Evolutionary conservation across 179 eudicot genomes (phyloP).

Genomic region (Gypsophila paniculata): DNA sequence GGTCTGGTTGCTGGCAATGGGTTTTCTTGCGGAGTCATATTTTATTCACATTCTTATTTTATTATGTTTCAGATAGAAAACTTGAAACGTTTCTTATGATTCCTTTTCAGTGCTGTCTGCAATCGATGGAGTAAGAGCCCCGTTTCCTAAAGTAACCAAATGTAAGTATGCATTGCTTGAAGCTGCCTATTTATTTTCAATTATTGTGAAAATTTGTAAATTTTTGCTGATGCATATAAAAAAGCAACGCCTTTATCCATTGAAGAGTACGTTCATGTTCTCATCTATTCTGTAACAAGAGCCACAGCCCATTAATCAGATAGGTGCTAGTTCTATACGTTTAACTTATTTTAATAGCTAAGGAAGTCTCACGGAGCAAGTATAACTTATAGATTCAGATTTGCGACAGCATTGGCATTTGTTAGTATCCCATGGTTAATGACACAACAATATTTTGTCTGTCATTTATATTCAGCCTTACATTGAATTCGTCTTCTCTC

Average conservation of each 20-base stretch:
- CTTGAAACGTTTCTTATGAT: not conserved
- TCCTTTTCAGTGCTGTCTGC: slow-evolving; percentile 47
- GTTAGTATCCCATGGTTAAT: too few relatives aligned
- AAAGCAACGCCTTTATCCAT: not conserved
- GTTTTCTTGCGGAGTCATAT: not conserved
- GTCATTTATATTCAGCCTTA: too few relatives aligned
- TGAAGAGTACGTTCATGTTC: not conserved
- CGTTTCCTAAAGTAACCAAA: slow-evolving; percentile 51
- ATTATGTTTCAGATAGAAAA: not conserved
- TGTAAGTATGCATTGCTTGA: slow-evolving; percentile 32
- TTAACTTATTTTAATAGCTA: too few relatives aligned
- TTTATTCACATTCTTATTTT: not conserved
- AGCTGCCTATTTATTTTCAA: not conserved
- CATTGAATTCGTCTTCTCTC: too few relatives aligned
- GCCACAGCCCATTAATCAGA: not conserved
- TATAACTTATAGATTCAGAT: too few relatives aligned
- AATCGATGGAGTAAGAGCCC: slow-evolving; percentile 58
- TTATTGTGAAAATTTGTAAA: not conserved
- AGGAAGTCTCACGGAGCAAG: too few relatives aligned
- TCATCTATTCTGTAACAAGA: too few relatives aligned
- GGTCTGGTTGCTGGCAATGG: slow-evolving; percentile 25
- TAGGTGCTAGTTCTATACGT: too few relatives aligned
- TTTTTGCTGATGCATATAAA: too few relatives aligned
- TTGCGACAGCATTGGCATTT: too few relatives aligned
- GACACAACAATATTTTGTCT: too few relatives aligned